phyloP scores from a whole-genome alignment of 129 eudicot genomes.

The Apium graveolens region DNA sequence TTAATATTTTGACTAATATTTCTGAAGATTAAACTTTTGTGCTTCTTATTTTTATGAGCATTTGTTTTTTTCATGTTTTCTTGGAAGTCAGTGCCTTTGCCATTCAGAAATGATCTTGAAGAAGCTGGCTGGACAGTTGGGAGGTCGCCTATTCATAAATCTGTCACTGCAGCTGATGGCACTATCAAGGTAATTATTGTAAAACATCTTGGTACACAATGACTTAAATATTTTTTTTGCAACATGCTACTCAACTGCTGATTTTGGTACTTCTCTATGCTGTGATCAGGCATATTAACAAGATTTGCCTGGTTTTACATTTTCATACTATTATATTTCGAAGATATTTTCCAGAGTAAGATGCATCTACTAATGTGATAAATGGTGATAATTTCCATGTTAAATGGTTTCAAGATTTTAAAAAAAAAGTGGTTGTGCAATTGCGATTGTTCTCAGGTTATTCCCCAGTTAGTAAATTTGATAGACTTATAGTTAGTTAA shows the following conservation, averaged over 20 bases:
- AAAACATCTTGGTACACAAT: neutral
- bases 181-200: constrained; percentile 59
- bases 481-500: neutral
- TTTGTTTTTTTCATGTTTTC: neutral
- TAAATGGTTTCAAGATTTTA: neutral
- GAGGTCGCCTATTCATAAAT: constrained; percentile 59
- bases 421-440: neutral
- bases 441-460: neutral
- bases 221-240: no score
- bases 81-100: constrained; percentile 63
- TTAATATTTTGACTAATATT: neutral
- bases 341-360: neutral
- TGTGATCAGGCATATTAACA: neutral
- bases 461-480: neutral
- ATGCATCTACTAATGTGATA: neutral
- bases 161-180: constrained; percentile 81
- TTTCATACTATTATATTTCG: neutral
- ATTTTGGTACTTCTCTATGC: neutral
- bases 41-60: neutral
- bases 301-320: neutral
- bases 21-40: neutral
- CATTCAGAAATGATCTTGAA: constrained; percentile 72
- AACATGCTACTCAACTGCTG: neutral
- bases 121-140: constrained; percentile 95
- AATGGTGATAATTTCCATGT: neutral